Percentiles rank a stretch among this genome's conserved stretches.
Evolutionary conservation across 2,329 filamentous ascomycete species (phyloP).

Genomic region (Phialocephala subalpina): DNA sequence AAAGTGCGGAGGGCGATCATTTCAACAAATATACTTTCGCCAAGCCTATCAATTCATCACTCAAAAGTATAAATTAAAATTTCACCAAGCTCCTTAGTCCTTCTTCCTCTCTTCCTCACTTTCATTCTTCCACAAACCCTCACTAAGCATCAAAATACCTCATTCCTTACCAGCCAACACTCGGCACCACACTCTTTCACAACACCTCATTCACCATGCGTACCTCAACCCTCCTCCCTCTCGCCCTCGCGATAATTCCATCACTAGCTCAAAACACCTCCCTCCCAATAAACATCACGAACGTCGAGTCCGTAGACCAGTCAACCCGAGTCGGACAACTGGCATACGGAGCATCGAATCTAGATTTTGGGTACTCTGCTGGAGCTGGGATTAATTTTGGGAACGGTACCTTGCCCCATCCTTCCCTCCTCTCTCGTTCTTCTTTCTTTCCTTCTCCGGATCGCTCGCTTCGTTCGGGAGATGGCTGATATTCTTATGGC

Average conservation of each 20-base stretch:
- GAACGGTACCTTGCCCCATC: conserved; percentile 3
- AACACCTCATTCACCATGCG: background rate
- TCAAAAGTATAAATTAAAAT: background rate
- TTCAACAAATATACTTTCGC: background rate
- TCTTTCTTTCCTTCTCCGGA: background rate
- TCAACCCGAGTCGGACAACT: conserved; percentile 1
- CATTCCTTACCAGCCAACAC: background rate
- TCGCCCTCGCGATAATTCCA: background rate
- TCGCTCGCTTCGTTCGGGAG: background rate
- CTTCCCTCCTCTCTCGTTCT: background rate
- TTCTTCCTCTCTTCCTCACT: background rate
- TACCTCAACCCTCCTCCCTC: background rate
- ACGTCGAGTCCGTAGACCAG: background rate
- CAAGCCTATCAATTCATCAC: background rate
- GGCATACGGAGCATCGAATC: conserved; percentile 6
- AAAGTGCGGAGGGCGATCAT: background rate
- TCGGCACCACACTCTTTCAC: background rate
- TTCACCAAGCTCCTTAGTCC: background rate
- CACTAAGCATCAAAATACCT: background rate
- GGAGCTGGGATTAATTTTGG: conserved; percentile 15
- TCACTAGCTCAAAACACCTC: background rate
- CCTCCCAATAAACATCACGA: background rate
- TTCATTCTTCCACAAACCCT: background rate
- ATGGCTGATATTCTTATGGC: background rate
- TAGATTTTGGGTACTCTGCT: conserved; percentile 14